Evolutionary conservation across 441 rosid genomes (phyloP).

Genomic region (Mallotus repandus): DNA sequence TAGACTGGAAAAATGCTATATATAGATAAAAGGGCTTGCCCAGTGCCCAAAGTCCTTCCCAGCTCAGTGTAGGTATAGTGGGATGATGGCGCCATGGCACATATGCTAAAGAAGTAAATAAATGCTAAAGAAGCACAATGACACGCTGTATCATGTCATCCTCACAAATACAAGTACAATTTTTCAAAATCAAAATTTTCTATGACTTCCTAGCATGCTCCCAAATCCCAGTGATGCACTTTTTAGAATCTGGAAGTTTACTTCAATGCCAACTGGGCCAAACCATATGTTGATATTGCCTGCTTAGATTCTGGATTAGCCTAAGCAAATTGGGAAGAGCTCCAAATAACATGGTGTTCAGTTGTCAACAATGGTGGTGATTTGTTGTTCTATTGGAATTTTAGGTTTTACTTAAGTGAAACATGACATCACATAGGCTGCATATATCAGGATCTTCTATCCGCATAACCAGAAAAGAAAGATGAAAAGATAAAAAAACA

Average conservation of each 20-base stretch:
- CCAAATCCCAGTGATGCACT: not conserved
- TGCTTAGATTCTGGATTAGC: not conserved
- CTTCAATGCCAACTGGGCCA: not conserved
- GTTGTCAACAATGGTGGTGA: constrained; percentile 1
- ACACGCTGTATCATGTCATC: not conserved
- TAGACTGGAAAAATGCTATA: not conserved
- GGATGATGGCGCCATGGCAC: too few species aligned
- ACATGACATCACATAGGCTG: not conserved
- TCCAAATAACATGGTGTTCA: not conserved
- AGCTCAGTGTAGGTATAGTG: too few species aligned
- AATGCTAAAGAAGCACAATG: not conserved
- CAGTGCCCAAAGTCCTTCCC: too few species aligned
- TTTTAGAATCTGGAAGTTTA: not conserved
- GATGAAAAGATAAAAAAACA: not conserved
- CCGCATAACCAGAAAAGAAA: not conserved
- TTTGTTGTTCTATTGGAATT: not conserved
- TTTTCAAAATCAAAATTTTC: not conserved
- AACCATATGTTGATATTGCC: not conserved
- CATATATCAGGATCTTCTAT: not conserved
- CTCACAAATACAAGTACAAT: not conserved
- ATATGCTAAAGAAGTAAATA: not conserved
- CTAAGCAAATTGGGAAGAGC: not conserved
- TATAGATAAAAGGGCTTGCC: too few species aligned
- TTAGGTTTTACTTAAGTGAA: not conserved
- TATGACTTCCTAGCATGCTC: not conserved